Conservation (phyloP, 176 grass and related monocot species). For the Bothriochloa decipiens region DNA sequence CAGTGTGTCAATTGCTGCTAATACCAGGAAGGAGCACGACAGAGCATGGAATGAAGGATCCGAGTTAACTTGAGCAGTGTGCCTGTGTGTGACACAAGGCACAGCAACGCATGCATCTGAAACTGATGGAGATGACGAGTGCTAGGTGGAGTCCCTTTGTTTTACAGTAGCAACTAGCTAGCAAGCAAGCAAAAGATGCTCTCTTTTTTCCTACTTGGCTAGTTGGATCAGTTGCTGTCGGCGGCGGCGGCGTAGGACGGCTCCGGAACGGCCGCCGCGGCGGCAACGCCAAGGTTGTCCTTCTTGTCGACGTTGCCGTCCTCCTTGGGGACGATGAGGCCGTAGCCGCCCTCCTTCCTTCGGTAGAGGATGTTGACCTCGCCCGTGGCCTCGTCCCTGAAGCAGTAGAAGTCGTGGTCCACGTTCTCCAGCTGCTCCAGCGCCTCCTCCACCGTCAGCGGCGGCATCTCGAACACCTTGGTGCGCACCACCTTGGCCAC, state of each 20-base stretch:
- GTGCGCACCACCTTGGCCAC: constrained; percentile 82
- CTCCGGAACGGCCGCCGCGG: constrained; percentile 2
- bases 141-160: too few relatives aligned
- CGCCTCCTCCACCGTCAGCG: constrained; percentile 88
- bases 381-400: constrained; percentile 84
- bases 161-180: too few relatives aligned
- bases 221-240: not conserved
- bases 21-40: too few relatives aligned
- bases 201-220: too few relatives aligned
- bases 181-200: too few relatives aligned
- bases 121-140: too few relatives aligned
- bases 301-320: constrained; percentile 60
- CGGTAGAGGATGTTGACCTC: constrained; percentile 91
- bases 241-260: not conserved
- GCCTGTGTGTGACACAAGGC: too few relatives aligned
- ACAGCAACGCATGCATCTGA: too few relatives aligned
- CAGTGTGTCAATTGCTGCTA: too few relatives aligned
- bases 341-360: constrained; percentile 77
- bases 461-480: constrained; percentile 94
- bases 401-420: constrained; percentile 83
- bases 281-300: constrained; percentile 26
- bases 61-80: too few relatives aligned
- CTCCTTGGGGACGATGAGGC: constrained; percentile 79
- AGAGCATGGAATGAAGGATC: too few relatives aligned
- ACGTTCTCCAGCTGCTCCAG: constrained; percentile 81